phyloP scores from a whole-genome alignment of 2,329 filamentous ascomycete genomes.

The Colletotrichum somersetense region DNA sequence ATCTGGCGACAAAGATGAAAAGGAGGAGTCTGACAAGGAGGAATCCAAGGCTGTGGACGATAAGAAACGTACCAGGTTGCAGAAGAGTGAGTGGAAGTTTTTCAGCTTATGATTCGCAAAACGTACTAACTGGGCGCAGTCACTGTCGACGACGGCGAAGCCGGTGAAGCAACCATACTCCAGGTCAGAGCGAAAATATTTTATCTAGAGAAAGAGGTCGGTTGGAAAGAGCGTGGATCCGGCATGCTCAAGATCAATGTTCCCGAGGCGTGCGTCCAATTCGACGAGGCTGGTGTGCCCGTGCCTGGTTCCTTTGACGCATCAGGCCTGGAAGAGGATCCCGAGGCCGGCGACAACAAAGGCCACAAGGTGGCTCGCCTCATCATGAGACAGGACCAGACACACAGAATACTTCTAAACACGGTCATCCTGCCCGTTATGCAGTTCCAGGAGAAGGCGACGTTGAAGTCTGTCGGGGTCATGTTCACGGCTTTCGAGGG shows the following conservation, averaged over 20 bases:
- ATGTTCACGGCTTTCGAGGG: slow-evolving; percentile 74
- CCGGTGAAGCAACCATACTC: slow-evolving; percentile 81
- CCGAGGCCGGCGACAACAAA: slow-evolving; percentile 42
- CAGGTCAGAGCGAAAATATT: slow-evolving; percentile 87
- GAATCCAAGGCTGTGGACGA: slow-evolving; percentile 66
- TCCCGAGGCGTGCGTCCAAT: slow-evolving; percentile 67
- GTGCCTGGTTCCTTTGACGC: slow-evolving; percentile 68
- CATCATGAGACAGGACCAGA: slow-evolving; percentile 92
- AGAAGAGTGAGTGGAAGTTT: slow-evolving; percentile 71
- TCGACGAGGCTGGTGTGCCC: slow-evolving; percentile 64
- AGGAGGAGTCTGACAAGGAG: slow-evolving; percentile 68
- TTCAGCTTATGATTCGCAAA: not conserved
- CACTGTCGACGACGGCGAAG: slow-evolving; percentile 85
- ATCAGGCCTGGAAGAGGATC: slow-evolving; percentile 59
- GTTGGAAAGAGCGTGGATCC: slow-evolving; percentile 91
- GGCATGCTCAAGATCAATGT: slow-evolving; percentile 90
- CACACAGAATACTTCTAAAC: slow-evolving; percentile 88
- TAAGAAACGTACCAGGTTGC: slow-evolving; percentile 74
- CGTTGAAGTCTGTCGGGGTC: slow-evolving; percentile 77
- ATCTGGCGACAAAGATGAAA: slow-evolving; percentile 59
- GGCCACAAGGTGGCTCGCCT: slow-evolving; percentile 72
- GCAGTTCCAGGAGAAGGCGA: slow-evolving; percentile 82
- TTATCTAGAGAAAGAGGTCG: slow-evolving; percentile 76
- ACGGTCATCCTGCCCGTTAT: slow-evolving; percentile 83
- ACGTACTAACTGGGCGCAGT: slow-evolving; percentile 60